phyloP scores from a whole-genome alignment of 768 basidiomycete genomes.

The Boletus vinaceobasis region DNA sequence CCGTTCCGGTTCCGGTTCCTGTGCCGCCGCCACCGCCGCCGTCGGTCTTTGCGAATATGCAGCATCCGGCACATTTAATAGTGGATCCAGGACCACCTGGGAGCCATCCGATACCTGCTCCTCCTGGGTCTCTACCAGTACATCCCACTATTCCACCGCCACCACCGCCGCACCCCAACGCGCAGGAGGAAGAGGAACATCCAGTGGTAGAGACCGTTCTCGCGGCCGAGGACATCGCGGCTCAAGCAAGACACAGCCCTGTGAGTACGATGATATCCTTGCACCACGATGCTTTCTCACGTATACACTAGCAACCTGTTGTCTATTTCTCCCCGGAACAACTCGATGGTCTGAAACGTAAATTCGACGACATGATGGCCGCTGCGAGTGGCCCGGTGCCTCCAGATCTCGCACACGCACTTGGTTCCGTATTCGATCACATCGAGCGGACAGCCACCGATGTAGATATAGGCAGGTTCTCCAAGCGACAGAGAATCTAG shows the following conservation, averaged over 20 bases:
- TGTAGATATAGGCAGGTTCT: slow-evolving; percentile 20
- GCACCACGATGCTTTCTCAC: neutral
- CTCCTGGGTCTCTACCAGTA: slow-evolving; percentile 4
- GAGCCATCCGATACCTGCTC: slow-evolving; percentile 9
- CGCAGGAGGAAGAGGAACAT: slow-evolving; percentile 17
- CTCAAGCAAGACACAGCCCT: slow-evolving; percentile 14
- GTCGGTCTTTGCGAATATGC: slow-evolving; percentile 24
- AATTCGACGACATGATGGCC: slow-evolving; percentile 31
- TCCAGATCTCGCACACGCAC: slow-evolving; percentile 30
- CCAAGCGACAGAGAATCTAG: slow-evolving; percentile 29
- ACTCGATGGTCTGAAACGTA: slow-evolving; percentile 28
- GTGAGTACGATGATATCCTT: slow-evolving; percentile 6
- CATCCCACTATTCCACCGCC: slow-evolving; percentile 11
- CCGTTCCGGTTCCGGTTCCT: slow-evolving; percentile 12
- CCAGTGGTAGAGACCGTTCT: slow-evolving; percentile 15
- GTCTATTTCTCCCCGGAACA: slow-evolving; percentile 33
- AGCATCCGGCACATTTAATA: slow-evolving; percentile 19
- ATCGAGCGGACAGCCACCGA: slow-evolving; percentile 31
- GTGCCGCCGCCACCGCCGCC: slow-evolving; percentile 10
- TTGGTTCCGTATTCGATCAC: slow-evolving; percentile 33
- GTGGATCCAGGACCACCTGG: slow-evolving; percentile 18
- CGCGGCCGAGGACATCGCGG: slow-evolving; percentile 13
- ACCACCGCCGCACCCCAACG: slow-evolving; percentile 7
- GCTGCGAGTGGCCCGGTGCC: slow-evolving; percentile 30
- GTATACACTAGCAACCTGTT: slow-evolving; percentile 15